These are phyloP conservation scores for Allomyces javanicus DNA, from an alignment of 192 early-diverging fungal genomes.

Conservation along the genomic window DNA sequence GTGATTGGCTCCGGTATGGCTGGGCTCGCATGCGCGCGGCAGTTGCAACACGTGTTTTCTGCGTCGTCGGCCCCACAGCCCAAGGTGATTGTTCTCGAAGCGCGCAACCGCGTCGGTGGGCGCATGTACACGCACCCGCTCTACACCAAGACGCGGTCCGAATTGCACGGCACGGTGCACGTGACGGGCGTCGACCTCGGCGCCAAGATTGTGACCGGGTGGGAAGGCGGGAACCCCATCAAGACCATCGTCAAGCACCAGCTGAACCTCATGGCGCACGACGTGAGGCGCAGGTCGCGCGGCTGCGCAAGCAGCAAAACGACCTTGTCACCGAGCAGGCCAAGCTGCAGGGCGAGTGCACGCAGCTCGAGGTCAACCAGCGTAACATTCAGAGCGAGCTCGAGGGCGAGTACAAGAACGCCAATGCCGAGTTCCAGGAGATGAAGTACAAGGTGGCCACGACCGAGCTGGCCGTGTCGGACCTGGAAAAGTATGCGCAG, in stretches of 20 bases:
- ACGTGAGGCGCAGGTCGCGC: constrained; percentile 8
- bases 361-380: constrained; percentile 11
- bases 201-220: constrained; percentile 24
- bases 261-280: constrained; percentile 9
- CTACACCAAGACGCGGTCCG: background rate
- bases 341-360: constrained; percentile 16
- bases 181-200: constrained; percentile 18
- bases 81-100: constrained; percentile 20
- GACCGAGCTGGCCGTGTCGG: constrained; percentile 52
- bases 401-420: constrained; percentile 11
- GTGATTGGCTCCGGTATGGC: constrained; percentile 21
- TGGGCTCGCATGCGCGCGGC: constrained; percentile 19
- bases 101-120: constrained; percentile 21
- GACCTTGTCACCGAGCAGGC: constrained; percentile 19
- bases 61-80: constrained; percentile 7
- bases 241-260: constrained; percentile 18
- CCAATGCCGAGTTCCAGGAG: background rate
- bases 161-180: background rate
- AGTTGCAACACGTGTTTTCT: constrained; percentile 24
- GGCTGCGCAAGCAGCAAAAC: constrained; percentile 17
- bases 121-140: constrained; percentile 25
- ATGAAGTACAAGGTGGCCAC: constrained; percentile 50
- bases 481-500: constrained; percentile 67
- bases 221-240: constrained; percentile 25
- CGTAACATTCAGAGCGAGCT: constrained; percentile 13